These are phyloP conservation scores for Vigna reflexopilosa DNA, from an alignment of 306 rosid species.

Conservation along the genomic window DNA sequence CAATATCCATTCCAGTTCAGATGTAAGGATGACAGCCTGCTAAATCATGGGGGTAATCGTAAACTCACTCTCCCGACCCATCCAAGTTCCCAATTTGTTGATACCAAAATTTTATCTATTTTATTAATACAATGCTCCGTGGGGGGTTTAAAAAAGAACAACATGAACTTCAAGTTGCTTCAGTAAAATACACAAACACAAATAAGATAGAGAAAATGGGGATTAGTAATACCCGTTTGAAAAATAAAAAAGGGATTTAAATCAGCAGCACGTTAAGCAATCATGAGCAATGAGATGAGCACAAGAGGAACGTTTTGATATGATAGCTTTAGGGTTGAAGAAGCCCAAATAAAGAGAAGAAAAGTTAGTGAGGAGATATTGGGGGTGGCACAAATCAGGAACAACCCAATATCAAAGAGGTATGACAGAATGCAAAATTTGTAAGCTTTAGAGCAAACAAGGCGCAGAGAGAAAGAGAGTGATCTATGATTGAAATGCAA, in stretches of 20 bases:
- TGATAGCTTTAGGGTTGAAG: conserved; percentile 24
- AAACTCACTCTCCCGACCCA: background rate
- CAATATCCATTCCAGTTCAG: conserved; percentile 15
- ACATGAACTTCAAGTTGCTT: conserved; percentile 23
- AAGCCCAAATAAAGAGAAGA: background rate
- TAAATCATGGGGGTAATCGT: background rate
- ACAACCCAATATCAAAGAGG: background rate
- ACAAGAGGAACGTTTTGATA: background rate
- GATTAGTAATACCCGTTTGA: background rate
- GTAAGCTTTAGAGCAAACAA: background rate
- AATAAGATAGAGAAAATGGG: background rate
- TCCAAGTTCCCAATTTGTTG: conserved; percentile 8
- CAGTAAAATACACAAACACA: background rate
- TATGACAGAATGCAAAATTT: background rate
- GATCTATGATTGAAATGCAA: background rate
- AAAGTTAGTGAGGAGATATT: background rate
- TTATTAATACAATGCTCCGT: background rate
- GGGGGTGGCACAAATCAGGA: background rate
- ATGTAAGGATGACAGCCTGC: background rate
- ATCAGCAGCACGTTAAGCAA: background rate
- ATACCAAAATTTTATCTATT: background rate
- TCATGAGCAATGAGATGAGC: background rate
- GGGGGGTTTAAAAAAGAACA: conserved; percentile 28
- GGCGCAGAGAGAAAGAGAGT: background rate
- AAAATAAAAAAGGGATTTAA: background rate